phyloP scores from a whole-genome alignment of 768 basidiomycete genomes.

The Tricholomella constricta region DNA sequence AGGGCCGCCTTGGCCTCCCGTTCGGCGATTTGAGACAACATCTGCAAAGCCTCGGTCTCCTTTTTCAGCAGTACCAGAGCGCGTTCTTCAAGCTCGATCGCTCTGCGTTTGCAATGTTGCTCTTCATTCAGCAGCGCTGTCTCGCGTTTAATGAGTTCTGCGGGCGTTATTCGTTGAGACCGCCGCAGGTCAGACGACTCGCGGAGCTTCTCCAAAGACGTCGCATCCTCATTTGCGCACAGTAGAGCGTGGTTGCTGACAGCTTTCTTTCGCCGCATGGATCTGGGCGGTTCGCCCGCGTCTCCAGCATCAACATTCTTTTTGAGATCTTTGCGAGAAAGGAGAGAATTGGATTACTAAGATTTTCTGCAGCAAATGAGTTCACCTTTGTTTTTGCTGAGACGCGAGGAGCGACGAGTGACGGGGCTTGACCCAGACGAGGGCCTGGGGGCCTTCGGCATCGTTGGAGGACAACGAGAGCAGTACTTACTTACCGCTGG shows the following conservation, averaged over 20 bases:
- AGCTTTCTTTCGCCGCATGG: conserved; percentile 13
- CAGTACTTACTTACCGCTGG: no score
- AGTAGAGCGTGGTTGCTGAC: neutral
- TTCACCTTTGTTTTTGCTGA: conserved; percentile 23
- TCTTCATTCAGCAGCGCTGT: conserved; percentile 38
- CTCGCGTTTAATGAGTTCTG: conserved; percentile 42
- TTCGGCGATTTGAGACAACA: conserved; percentile 44
- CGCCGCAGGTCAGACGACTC: conserved; percentile 31
- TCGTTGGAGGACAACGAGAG: conserved; percentile 9
- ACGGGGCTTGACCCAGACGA: conserved; percentile 6
- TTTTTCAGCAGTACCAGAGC: conserved; percentile 36
- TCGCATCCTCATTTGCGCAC: conserved; percentile 8
- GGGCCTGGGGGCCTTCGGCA: conserved; percentile 19
- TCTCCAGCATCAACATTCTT: conserved; percentile 6
- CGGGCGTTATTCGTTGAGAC: conserved; percentile 40
- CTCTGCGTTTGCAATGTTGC: conserved; percentile 38
- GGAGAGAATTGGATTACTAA: neutral
- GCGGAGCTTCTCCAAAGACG: conserved; percentile 14
- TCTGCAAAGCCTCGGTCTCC: conserved; percentile 42
- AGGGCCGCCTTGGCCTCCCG: conserved; percentile 45
- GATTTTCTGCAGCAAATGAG: neutral
- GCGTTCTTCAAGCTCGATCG: conserved; percentile 43
- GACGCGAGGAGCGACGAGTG: conserved; percentile 31
- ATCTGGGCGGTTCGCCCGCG: conserved; percentile 5
- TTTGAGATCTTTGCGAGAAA: conserved; percentile 6